Percentiles rank a stretch among this genome's conserved stretches.
phyloP scores from a whole-genome alignment of 2,329 filamentous ascomycete genomes.

The Fusarium virguliforme region DNA sequence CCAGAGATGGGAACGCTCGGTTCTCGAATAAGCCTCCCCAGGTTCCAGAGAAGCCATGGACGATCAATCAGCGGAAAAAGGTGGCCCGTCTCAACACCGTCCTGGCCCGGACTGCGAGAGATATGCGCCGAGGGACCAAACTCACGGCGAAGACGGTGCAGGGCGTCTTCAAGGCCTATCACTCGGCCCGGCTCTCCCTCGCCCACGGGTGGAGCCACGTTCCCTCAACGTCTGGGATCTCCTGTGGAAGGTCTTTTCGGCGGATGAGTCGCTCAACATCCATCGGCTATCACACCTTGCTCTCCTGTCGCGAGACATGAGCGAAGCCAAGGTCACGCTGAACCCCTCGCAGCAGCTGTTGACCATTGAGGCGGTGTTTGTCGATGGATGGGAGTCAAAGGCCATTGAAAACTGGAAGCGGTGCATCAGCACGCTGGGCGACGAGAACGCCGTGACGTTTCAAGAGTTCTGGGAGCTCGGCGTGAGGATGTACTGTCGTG shows the following conservation, averaged over 20 bases:
- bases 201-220: constrained; percentile 67
- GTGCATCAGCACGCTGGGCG: constrained; percentile 68
- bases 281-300: constrained; percentile 75
- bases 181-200: constrained; percentile 62
- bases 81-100: constrained; percentile 57
- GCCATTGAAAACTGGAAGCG: constrained; percentile 77
- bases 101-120: constrained; percentile 51
- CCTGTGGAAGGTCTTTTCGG: constrained; percentile 76
- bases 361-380: constrained; percentile 78
- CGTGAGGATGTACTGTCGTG: constrained; percentile 73
- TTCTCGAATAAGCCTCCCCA: constrained; percentile 52
- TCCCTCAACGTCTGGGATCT: constrained; percentile 74
- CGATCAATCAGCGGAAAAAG: constrained; percentile 58
- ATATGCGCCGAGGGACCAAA: constrained; percentile 50
- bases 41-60: constrained; percentile 58
- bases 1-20: constrained; percentile 47
- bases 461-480: constrained; percentile 76
- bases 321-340: constrained; percentile 70
- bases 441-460: constrained; percentile 62
- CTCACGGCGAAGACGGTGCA: constrained; percentile 57
- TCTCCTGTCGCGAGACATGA: constrained; percentile 77
- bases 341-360: constrained; percentile 73
- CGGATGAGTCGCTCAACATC: constrained; percentile 65
- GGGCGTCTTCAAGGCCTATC: constrained; percentile 67
- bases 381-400: constrained; percentile 72